phyloP scores from a whole-genome alignment of 805 yeast species.

The Wickerhamiella qilinensis region DNA sequence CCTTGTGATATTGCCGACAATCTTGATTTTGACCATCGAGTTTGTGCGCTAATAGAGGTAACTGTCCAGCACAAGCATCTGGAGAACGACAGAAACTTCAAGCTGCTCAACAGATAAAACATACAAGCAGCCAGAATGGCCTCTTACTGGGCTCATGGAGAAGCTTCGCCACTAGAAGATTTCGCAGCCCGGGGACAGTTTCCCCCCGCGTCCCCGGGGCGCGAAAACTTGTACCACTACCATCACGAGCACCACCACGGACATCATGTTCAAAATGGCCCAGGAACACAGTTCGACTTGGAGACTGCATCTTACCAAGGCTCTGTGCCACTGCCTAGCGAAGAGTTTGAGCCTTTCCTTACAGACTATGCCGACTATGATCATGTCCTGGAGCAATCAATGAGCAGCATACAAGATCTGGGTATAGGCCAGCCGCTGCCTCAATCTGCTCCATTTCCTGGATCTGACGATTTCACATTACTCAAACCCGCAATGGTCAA shows the following conservation, averaged over 20 bases:
- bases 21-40: no score
- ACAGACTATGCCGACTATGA: conserved; percentile 30
- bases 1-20: no score
- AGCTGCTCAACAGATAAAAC: no score
- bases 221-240: not conserved
- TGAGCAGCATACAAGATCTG: conserved; percentile 41
- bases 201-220: no score
- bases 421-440: conserved; percentile 34
- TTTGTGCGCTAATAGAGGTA: no score
- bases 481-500: not conserved
- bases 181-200: not conserved
- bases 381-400: conserved; percentile 39
- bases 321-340: conserved; percentile 34
- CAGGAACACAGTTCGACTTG: no score
- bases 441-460: not conserved
- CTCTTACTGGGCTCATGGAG: not conserved
- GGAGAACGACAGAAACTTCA: no score
- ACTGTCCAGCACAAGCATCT: no score
- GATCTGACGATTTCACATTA: not conserved
- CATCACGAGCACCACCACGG: not conserved
- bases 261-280: no score
- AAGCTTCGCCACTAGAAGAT: not conserved
- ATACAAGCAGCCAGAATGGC: no score
- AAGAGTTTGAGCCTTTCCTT: conserved; percentile 32
- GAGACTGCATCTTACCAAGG: conserved; percentile 1